These are phyloP conservation scores for Eucalyptus virginea DNA, from an alignment of 345 rosid species.

Conservation along the genomic window DNA sequence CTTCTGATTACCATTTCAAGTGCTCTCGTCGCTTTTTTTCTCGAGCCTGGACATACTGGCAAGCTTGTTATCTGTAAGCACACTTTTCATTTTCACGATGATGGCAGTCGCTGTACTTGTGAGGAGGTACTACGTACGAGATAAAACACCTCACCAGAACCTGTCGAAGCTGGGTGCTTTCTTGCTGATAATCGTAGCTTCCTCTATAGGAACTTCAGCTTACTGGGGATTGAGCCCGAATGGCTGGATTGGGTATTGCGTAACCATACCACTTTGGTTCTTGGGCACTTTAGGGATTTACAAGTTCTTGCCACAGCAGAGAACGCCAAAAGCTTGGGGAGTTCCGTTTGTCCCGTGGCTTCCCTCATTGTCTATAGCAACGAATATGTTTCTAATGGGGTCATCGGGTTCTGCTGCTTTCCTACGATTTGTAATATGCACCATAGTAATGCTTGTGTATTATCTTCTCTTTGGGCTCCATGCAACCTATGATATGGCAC, in stretches of 20 bases:
- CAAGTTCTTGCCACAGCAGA: constrained; percentile 33
- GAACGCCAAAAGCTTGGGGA: constrained; percentile 50
- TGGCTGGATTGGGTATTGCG: constrained; percentile 42
- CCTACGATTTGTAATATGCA: constrained; percentile 41
- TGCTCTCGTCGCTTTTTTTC: constrained; percentile 34
- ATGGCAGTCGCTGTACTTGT: constrained; percentile 49
- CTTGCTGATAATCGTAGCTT: constrained; percentile 28
- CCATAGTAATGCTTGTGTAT: constrained; percentile 38
- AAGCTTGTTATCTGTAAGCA: constrained; percentile 35
- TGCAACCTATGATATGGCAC: constrained; percentile 58
- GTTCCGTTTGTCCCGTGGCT: constrained; percentile 69
- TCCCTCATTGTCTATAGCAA: constrained; percentile 50
- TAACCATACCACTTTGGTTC: constrained; percentile 48
- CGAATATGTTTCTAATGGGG: constrained; percentile 53
- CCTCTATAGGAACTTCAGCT: constrained; percentile 46
- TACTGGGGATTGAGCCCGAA: constrained; percentile 35
- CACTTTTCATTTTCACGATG: constrained; percentile 54
- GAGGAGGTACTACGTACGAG: constrained; percentile 39
- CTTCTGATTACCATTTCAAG: constrained; percentile 22
- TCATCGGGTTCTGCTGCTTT: constrained; percentile 25
- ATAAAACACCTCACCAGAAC: constrained; percentile 12
- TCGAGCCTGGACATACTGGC: constrained; percentile 35
- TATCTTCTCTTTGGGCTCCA: constrained; percentile 43
- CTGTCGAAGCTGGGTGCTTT: constrained; percentile 22
- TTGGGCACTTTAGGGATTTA: constrained; percentile 28